Base-by-base conservation (phyloP, 2,329 filamentous ascomycete species). In the Neonectria neomacrospora region DNA sequence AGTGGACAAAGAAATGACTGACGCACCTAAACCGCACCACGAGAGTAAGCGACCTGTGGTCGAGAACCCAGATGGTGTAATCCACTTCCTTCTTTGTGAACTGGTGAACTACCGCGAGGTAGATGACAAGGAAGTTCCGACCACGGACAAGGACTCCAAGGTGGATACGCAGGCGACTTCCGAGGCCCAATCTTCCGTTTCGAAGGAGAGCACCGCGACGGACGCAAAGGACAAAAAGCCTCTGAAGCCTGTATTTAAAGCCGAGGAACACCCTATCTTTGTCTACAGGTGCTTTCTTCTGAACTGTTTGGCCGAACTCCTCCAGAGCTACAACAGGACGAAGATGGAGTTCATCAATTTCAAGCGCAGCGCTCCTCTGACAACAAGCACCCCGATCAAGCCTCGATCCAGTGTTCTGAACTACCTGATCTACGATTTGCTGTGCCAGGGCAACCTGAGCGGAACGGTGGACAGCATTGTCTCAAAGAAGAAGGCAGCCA, bases 281-380 rank as follows among this genome's bases (percentile, higher is more conserved):
- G 90, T 98, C 56, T 99, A 98, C 75, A 89, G 96, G 51, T 97
- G 95, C 80, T 97, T 98, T 81, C 82, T 99, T 54, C 86, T 99
- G 32, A 94, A 96, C 75, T 97, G 94, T 73, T 82, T 99, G 41
- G 90, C 93, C 0, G 96, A 99, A 78, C 86, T 99, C 14, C 83
- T 99, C 14, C 90, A 92, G 61, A 96, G 91, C 73, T 99, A 98
- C 80, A 97, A 94, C 71, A 90, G 94, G 57, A 93, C 94, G 9
- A 99, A 99, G 83, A 88, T 99, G 45, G 96, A 99, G 76, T 98
- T 99, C 76, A 97, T 99, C 82, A 98, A 97, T 78, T 99, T 97
- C 81, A 98, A 96, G 69, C 90, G 95, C 64, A 97, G 94, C 74
- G 91, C 93, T 7, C 93, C 95, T 50, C 86, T 93, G 47, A 90